Percentiles rank a stretch among this genome's conserved stretches.
phyloP scores from a whole-genome alignment of 2,329 filamentous ascomycete genomes.

The Xylariales sp. region DNA sequence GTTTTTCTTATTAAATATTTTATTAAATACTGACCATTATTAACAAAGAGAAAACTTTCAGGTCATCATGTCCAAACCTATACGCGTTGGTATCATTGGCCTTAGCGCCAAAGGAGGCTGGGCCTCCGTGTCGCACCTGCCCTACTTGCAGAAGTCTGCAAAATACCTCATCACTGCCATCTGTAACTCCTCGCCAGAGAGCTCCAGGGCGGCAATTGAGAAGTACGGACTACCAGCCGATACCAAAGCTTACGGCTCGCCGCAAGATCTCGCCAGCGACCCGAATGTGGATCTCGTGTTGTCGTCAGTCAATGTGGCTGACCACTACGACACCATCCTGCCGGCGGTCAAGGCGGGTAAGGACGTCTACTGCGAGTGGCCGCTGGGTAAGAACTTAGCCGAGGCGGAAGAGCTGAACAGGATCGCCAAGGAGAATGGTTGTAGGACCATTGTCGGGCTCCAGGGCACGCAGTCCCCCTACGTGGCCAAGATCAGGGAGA shows the following conservation, averaged over 20 bases:
- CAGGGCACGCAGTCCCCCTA: constrained; percentile 1
- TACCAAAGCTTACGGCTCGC: background rate
- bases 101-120: constrained; percentile 1
- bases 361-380: constrained; percentile 7
- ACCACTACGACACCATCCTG: background rate
- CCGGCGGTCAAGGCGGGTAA: constrained; percentile 2
- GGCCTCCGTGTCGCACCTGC: background rate
- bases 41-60: background rate
- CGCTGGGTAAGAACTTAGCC: constrained; percentile 2
- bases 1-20: too few species aligned
- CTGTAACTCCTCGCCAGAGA: constrained; percentile 3
- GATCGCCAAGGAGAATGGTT: background rate
- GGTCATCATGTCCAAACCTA: background rate
- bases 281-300: constrained; percentile 1
- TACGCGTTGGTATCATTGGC: constrained; percentile 4
- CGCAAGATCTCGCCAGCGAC: constrained; percentile 2
- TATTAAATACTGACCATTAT: too few species aligned
- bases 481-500: background rate
- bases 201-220: constrained; percentile 1
- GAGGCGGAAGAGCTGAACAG: constrained; percentile 2
- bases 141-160: background rate
- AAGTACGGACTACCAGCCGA: background rate
- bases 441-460: background rate
- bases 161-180: constrained; percentile 3
- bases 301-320: background rate